Percentiles rank a stretch among this genome's conserved stretches.
phyloP scores from a whole-genome alignment of 148 eudicot genomes.

The Suaeda aralocaspica region DNA sequence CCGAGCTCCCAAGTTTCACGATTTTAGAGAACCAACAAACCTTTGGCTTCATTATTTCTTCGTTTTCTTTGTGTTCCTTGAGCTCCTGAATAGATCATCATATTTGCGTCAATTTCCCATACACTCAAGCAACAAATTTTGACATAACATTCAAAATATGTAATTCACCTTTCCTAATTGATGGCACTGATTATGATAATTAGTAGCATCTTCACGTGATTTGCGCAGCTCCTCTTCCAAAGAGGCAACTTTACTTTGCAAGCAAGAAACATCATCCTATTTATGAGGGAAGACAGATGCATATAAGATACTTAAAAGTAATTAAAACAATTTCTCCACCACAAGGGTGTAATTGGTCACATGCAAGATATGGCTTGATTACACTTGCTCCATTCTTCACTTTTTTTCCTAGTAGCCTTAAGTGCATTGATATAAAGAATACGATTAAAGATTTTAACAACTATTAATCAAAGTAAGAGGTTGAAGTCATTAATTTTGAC shows the following conservation, averaged over 20 bases:
- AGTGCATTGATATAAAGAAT: too few relatives aligned
- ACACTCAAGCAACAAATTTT: constrained; percentile 1
- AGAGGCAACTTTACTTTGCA: constrained; percentile 60
- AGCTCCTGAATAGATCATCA: constrained; percentile 57
- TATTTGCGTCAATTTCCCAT: constrained; percentile 14
- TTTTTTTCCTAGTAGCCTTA: not conserved
- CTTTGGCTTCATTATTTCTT: constrained; percentile 87
- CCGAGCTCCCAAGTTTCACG: not conserved
- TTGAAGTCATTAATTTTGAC: too few relatives aligned
- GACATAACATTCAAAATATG: constrained; percentile 17
- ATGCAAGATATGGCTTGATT: not conserved
- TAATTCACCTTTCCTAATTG: constrained; percentile 63
- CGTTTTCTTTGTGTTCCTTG: constrained; percentile 71
- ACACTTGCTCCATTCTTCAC: not conserved
- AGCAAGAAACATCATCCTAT: constrained; percentile 52
- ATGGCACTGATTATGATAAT: constrained; percentile 41
- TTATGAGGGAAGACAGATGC: constrained; percentile 14
- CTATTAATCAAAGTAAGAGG: too few relatives aligned
- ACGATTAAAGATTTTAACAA: too few relatives aligned
- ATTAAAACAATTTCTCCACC: not conserved
- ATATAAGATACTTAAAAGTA: not conserved
- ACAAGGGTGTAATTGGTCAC: not conserved
- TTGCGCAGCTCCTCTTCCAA: constrained; percentile 67
- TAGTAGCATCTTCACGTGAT: constrained; percentile 59
- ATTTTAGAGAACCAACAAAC: constrained; percentile 29